Base-by-base conservation (phyloP, 495 filamentous ascomycete genomes). In the Penicillium antarcticum region DNA sequence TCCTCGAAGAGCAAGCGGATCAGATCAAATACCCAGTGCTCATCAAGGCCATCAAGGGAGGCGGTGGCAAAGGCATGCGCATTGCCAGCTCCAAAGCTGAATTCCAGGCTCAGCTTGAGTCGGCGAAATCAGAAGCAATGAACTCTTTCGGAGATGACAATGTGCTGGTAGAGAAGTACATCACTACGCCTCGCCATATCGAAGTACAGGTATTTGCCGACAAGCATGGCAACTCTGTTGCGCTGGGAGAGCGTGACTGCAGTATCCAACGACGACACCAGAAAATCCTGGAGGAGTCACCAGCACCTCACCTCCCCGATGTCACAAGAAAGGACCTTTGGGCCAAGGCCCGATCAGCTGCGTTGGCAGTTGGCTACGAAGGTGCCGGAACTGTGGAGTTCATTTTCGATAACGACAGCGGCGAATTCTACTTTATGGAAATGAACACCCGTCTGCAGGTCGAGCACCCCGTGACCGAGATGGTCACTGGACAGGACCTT, bases 41-140 rank as follows among this genome's bases (percentile, higher is more conserved):
- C 13, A 81, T 99, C 36, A 99, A 99, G 74, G 95, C 95, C 33
- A 91, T 97, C 48, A 95, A 92, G 66, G 94, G 94, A 2, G 94
- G 94, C 32, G 94, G 94, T 48, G 94, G 94, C 12, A 98, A 99
- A 67, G 94, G 94, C n/a, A 99, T 99, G 94, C 79, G 94, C n/a
- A 97, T 97, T 58, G 90, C 87, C 6, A 66, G 76, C 45, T 82
- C 73, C 1, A 82, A 87, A 26, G 77, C 78, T 1, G 91, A 92
- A 52, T 97, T 98, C 58, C 73, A 84, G 33, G 81, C 83, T 11
- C 90, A 96, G 63, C 70, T 99, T 19, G 78, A 81, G 45, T 95
- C 89, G 21, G 95, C 94, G 10, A 89, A 95, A 58, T 89, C 87
- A 10, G 94, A 99, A 69, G 88, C 92, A 0, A 77, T 79, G 57